Percentiles rank a stretch among this genome's conserved stretches.
Conservation (phyloP, 1,284 basidiomycete genomes). For the Cryptococcus sp. region DNA sequence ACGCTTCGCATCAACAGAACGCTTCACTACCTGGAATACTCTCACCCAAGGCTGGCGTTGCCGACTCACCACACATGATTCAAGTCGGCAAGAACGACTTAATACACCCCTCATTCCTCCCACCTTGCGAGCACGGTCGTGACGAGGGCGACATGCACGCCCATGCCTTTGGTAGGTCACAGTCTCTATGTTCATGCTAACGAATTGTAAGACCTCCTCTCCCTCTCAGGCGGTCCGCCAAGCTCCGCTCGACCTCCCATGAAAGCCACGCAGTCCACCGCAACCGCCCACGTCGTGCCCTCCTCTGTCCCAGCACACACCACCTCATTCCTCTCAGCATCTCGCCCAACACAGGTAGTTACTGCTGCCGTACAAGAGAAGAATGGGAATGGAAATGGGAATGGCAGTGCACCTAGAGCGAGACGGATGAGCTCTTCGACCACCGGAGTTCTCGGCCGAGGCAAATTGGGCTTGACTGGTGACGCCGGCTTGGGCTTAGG, state of each 20-base stretch:
- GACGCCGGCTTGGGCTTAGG: constrained; percentile 27
- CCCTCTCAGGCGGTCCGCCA: constrained; percentile 28
- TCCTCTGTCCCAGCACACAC: constrained; percentile 38
- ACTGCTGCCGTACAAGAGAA: constrained; percentile 4
- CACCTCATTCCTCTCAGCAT: constrained; percentile 39
- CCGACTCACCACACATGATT: constrained; percentile 10
- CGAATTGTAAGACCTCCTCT: constrained; percentile 38
- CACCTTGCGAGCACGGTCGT: constrained; percentile 44
- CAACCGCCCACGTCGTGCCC: constrained; percentile 25
- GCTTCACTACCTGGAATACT: constrained; percentile 15
- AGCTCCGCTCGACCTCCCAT: constrained; percentile 14
- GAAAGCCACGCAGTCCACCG: constrained; percentile 17
- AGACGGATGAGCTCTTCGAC: constrained; percentile 49
- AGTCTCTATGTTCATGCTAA: neutral
- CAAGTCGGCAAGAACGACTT: constrained; percentile 31
- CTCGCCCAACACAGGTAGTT: constrained; percentile 29
- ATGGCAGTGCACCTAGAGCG: constrained; percentile 25
- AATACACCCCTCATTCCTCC: constrained; percentile 46
- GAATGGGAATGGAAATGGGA: constrained; percentile 4
- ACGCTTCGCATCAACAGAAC: constrained; percentile 3
- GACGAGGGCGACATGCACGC: constrained; percentile 49
- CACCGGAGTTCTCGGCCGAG: constrained; percentile 47
- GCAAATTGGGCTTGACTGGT: constrained; percentile 46
- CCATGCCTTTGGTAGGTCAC: constrained; percentile 48
- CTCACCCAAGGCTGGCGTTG: constrained; percentile 15